phyloP scores from a whole-genome alignment of 2,329 filamentous ascomycete genomes.

The Colletotrichum melonis region DNA sequence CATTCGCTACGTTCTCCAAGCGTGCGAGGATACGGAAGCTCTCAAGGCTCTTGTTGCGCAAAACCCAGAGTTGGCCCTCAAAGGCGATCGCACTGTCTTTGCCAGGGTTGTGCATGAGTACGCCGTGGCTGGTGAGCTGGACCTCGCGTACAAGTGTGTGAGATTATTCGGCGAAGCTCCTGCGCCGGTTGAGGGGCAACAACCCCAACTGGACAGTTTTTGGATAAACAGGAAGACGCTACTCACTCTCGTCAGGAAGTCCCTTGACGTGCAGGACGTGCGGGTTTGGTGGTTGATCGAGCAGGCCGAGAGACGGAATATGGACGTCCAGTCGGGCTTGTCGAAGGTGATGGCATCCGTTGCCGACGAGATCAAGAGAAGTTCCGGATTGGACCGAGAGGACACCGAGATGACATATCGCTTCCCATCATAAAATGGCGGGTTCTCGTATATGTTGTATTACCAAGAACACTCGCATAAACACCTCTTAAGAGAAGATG shows the following conservation, averaged over 20 bases:
- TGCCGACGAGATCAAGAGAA: slow-evolving; percentile 29
- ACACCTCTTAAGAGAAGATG: too few species aligned
- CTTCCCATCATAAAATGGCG: not conserved
- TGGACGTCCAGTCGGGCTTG: slow-evolving; percentile 32
- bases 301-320: slow-evolving; percentile 28
- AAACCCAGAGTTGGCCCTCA: slow-evolving; percentile 41
- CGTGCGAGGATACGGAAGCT: slow-evolving; percentile 42
- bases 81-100: slow-evolving; percentile 22
- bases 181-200: not conserved
- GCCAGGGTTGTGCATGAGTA: slow-evolving; percentile 24
- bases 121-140: slow-evolving; percentile 19
- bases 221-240: slow-evolving; percentile 29
- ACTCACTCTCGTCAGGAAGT: slow-evolving; percentile 30
- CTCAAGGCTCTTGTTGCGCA: slow-evolving; percentile 43
- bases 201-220: not conserved
- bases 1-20: slow-evolving; percentile 45
- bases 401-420: not conserved
- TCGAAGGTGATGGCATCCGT: slow-evolving; percentile 31
- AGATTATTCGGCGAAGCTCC: slow-evolving; percentile 22
- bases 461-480: not conserved
- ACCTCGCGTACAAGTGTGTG: slow-evolving; percentile 33
- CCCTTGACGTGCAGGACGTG: slow-evolving; percentile 29
- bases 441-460: not conserved
- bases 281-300: slow-evolving; percentile 34
- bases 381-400: slow-evolving; percentile 12